Evolutionary conservation across 805 yeast species (phyloP), one percentile per base, ranked within the genome.

Genomic region (Candida montana): DNA sequence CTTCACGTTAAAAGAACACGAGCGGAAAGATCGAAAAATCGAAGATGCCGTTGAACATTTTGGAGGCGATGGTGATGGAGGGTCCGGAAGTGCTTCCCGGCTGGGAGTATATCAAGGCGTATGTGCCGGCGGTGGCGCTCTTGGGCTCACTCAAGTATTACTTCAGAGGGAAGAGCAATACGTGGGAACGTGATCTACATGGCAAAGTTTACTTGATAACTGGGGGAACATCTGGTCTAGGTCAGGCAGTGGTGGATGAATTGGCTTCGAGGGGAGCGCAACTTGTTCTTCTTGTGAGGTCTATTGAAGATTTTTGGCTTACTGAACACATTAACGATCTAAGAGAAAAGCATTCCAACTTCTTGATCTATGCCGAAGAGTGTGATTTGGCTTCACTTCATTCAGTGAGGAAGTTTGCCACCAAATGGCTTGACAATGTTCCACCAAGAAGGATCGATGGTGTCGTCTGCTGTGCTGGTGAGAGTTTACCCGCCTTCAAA

Each of bases 211-310:
- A 71, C 53, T 67, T 85, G 17, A 71, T 86, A 7, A 83, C 93
- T 0, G 99, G 99, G n/a, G 99, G 95, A 2, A 91, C 98, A 0
- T 74, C 95, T 1, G 97, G 98, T 0, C 59, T 88, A 46, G 99
- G 99, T 1, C 83, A 91, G 0, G 74, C 77, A 4, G 73, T 85
- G 4, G 93, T 77, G 0, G 68, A 71, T 29, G 89, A 89, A 26
- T 59, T 93, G 53, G 97, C 97, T 0, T 41, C 50, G 0, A 64
- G 77, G 38, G 99, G 99, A 4, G 97, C 98, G 0, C 98, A 93
- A 58, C 53, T 91, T 38, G 76, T 93, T 26, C 56, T 91, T 35
- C 65, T 88, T 34, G 82, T 85, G 29, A 67, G 91, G 32, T 71
- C 80, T 5, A 61, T 72, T 16, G 59, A 76, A 4, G 89, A 83